phyloP scores from a whole-genome alignment of 1,139 yeast genomes.

The Blastobotrys buckinghamii region DNA sequence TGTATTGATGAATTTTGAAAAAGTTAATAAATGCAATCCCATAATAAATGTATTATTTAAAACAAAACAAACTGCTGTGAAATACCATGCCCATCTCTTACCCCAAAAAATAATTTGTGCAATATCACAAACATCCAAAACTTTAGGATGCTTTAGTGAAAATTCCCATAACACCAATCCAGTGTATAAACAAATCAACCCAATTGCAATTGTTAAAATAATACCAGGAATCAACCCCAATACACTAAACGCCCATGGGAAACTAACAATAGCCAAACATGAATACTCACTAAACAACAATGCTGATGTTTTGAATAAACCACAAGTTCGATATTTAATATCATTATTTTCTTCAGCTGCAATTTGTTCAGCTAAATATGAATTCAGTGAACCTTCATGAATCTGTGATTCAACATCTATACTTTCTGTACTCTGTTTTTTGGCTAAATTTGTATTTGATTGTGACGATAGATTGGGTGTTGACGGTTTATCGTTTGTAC shows the following conservation, averaged over 20 bases:
- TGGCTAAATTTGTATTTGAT: background rate
- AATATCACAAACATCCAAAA: conserved; percentile 52
- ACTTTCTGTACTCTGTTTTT: background rate
- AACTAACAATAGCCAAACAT: conserved; percentile 57
- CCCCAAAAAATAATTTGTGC: conserved; percentile 55
- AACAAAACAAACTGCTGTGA: conserved; percentile 50
- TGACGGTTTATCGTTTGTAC: no score
- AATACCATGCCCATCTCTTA: conserved; percentile 49
- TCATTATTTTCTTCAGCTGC: conserved; percentile 30
- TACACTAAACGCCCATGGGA: conserved; percentile 60
- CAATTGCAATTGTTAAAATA: conserved; percentile 47
- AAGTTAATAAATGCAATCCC: conserved; percentile 55
- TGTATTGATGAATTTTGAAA: conserved; percentile 55
- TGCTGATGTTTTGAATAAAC: conserved; percentile 56
- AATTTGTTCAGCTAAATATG: conserved; percentile 27
- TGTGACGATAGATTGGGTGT: no score
- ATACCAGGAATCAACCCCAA: conserved; percentile 55
- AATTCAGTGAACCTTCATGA: conserved; percentile 27
- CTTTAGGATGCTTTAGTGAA: conserved; percentile 48
- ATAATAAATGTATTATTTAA: conserved; percentile 53
- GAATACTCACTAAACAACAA: conserved; percentile 55
- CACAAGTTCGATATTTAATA: conserved; percentile 49
- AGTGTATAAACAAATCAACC: conserved; percentile 48
- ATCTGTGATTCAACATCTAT: background rate
- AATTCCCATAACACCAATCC: conserved; percentile 50